phyloP scores from a whole-genome alignment of 768 basidiomycete genomes.

The Lactifluus hygrophoroides region DNA sequence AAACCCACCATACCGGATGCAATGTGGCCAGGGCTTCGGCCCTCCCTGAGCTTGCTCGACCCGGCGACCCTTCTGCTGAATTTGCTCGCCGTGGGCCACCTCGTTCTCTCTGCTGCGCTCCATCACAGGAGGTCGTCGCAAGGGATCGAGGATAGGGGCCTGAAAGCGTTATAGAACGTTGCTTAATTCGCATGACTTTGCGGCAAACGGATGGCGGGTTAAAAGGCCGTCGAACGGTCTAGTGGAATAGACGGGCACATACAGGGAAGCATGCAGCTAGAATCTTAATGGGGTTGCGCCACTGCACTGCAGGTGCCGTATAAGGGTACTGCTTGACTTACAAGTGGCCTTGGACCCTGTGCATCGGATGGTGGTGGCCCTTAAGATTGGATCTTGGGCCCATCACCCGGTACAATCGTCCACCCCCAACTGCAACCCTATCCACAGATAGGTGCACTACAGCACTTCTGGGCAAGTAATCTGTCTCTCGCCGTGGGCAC shows the following conservation, averaged over 20 bases:
- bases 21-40: slow-evolving; percentile 11
- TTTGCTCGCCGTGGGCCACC: slow-evolving; percentile 19
- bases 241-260: slow-evolving; percentile 3
- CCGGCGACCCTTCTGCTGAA: slow-evolving; percentile 16
- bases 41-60: slow-evolving; percentile 17
- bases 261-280: slow-evolving; percentile 13
- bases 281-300: not conserved
- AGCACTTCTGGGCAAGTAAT: slow-evolving; percentile 6
- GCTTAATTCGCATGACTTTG: slow-evolving; percentile 17
- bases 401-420: slow-evolving; percentile 1
- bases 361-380: slow-evolving; percentile 8
- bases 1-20: slow-evolving; percentile 11
- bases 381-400: not conserved
- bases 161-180: slow-evolving; percentile 16
- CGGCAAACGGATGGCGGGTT: slow-evolving; percentile 4
- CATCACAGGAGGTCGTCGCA: slow-evolving; percentile 1
- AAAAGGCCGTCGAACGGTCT: not conserved
- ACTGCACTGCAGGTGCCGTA: slow-evolving; percentile 3
- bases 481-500: not conserved
- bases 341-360: slow-evolving; percentile 1
- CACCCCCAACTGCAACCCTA: slow-evolving; percentile 17
- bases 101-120: slow-evolving; percentile 6
- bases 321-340: slow-evolving; percentile 5
- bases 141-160: slow-evolving; percentile 8
- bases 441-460: slow-evolving; percentile 16